phyloP scores from a whole-genome alignment of 495 filamentous ascomycete species.

The Corynascus novoguineensis region DNA sequence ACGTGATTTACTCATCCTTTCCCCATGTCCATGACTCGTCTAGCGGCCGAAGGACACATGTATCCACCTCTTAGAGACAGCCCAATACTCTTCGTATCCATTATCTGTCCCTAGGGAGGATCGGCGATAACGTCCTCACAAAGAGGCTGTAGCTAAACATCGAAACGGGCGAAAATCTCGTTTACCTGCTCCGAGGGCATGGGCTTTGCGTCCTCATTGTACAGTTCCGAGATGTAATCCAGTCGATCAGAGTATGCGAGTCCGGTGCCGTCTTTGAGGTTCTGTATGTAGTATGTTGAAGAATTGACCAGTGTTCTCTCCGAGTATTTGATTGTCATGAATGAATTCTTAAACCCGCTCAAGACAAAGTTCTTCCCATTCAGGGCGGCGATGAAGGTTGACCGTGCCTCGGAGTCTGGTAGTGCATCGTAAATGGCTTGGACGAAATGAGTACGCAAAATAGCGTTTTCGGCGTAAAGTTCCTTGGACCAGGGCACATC shows the following conservation, averaged over 20 bases:
- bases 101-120: too few species aligned
- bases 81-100: too few species aligned
- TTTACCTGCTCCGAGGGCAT: neutral
- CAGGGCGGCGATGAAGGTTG: neutral
- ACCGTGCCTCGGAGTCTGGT: neutral
- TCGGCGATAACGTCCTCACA: too few species aligned
- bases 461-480: neutral
- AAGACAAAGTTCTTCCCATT: neutral
- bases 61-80: too few species aligned
- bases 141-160: too few species aligned
- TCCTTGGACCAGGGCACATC: constrained; percentile 2
- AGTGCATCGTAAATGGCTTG: neutral
- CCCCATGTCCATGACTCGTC: too few species aligned
- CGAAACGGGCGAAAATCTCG: too few species aligned
- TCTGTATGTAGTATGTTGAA: neutral
- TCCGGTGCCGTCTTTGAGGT: neutral
- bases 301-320: neutral
- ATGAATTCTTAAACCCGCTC: neutral
- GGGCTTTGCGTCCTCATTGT: neutral
- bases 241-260: neutral
- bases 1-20: too few species aligned
- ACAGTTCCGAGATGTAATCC: constrained; percentile 1
- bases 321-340: neutral
- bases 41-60: too few species aligned
- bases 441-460: constrained; percentile 1